Evolutionary conservation across 2,329 filamentous ascomycete species (phyloP), one percentile per base, ranked within the genome.

Genomic region (Colletotrichum lini): DNA sequence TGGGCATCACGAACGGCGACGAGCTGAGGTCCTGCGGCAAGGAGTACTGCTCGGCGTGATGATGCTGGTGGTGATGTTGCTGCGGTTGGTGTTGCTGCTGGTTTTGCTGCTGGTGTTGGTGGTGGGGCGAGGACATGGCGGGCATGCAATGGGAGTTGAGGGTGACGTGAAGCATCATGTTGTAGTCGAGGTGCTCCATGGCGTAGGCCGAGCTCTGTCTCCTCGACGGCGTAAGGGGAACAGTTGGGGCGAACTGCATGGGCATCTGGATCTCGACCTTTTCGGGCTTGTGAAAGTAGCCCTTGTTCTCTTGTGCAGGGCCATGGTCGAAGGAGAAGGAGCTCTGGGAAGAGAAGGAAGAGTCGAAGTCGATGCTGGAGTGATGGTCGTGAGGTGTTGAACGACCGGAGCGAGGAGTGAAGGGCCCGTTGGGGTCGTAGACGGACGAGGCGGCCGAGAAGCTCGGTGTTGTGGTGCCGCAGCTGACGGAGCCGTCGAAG

Each of bases 351-450:
- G 72, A 75, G 59, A 78, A 82, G 65, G 75, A 73, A n/a, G 75
- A 77, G 21, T 84, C 80, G 73, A 82, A 83, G 54, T 82, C 81
- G 72, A 84, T 75, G 61, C 75, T 76, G 47, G 80, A 77, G 42
- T 65, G 63, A 44, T 67, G 65, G 65, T 81, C 79, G 73, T 82
- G 78, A 10, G 84, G 83, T 21, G 83, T 83, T 54, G 84, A 85
- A 66, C 83, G 81, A 76, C 82, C 79, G 67, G 84, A 85, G 40
- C 79, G 81, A 54, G 84, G 84, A 50, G 84, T 86, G 71, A 82
- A 85, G 35, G 83, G 80, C 21, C 83, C 83, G 78, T 82, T 84
- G 59, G 83, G 79, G 50, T 83, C 83, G 79, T 83, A 85, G 62
- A 77, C 74, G 42, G 82, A 83, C 38, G 76, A 76, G 3, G 81